Evolutionary conservation across 768 basidiomycete genomes (phyloP), one percentile per base, ranked within the genome.

Genomic region (Boletus subparvulus): DNA sequence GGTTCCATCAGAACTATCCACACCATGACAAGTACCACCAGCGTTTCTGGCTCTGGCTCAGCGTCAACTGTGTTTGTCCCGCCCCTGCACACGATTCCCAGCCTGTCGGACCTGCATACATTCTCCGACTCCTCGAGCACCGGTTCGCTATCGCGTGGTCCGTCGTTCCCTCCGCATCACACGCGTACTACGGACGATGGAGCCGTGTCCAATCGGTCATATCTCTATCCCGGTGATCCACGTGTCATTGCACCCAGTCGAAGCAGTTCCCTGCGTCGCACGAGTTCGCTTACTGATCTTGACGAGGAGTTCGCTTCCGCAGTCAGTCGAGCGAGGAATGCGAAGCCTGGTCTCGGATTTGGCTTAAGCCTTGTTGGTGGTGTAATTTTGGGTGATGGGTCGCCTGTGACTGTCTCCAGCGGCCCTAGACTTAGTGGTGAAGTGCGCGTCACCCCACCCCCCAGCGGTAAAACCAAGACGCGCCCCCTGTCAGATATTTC

Each of bases 251-350:
- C 82, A 9, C 85, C 87, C 4, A 83, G 85, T 52, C 78, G 83
- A 36, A 83, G 82, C 63, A 81, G 80, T 55, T 81, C 79, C 1
- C 60, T 84, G 26, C 75, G 83, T 37, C 75, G 87, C 42, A 88
- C 86, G n/a, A 87, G 83, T 43, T 92, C 88, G 0, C 78, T 88
- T 74, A 86, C 86, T 0, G 90, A 92, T 63, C 74, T 93, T n/a
- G 89, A 77, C 70, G 75, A 83, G 54, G 86, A 80, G 53, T 83
- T 78, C 45, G 78, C 74, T 37, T 75, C 74, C 24, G 81, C 75
- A 21, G 67, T 79, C 46, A 71, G 73, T 53, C 74, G 73, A 41
- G 78, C 74, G 32, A 73, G 77, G 46, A 74, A 73, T 33, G 71
- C 75, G 12, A 70, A 75, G 36, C 75, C 75, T 42, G 58, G 84